phyloP scores from a whole-genome alignment of 2,329 filamentous ascomycete genomes.

The Diplodia mutila region DNA sequence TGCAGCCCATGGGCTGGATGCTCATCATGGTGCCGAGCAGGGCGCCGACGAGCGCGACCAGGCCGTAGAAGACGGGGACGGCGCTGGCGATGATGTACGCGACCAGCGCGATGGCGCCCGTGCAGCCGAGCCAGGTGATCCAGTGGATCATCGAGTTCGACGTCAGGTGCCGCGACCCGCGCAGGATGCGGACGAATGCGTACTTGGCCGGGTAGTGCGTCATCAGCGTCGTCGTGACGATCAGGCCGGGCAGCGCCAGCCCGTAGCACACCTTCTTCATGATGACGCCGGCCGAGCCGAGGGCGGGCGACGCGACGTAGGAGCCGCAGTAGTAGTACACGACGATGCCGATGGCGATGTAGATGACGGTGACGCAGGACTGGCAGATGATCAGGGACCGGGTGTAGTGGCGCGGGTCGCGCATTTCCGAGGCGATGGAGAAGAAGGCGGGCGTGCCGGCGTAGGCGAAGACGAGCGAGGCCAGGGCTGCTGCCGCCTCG shows the following conservation, averaged over 20 bases:
- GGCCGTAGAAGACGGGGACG: slow-evolving; percentile 59
- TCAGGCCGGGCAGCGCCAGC: slow-evolving; percentile 55
- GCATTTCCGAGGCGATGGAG: slow-evolving; percentile 63
- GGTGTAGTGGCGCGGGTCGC: slow-evolving; percentile 60
- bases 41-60: slow-evolving; percentile 56
- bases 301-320: slow-evolving; percentile 52
- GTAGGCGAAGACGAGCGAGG: slow-evolving; percentile 8
- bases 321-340: slow-evolving; percentile 56
- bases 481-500: not conserved
- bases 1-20: slow-evolving; percentile 57
- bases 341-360: slow-evolving; percentile 56
- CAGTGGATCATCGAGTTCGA: slow-evolving; percentile 53
- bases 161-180: slow-evolving; percentile 52
- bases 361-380: slow-evolving; percentile 52
- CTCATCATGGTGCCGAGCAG: slow-evolving; percentile 60
- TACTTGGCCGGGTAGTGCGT: slow-evolving; percentile 58
- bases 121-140: slow-evolving; percentile 52
- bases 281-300: slow-evolving; percentile 49
- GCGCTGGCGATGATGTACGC: slow-evolving; percentile 52
- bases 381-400: slow-evolving; percentile 64
- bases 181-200: slow-evolving; percentile 56
- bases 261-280: slow-evolving; percentile 58
- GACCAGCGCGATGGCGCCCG: slow-evolving; percentile 51
- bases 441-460: slow-evolving; percentile 21
- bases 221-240: slow-evolving; percentile 56